A percentile compares a stretch with the other conserved stretches of the same genome.
Conservation (phyloP, 2,329 filamentous ascomycete species). For the Diaporthe ampelina region DNA sequence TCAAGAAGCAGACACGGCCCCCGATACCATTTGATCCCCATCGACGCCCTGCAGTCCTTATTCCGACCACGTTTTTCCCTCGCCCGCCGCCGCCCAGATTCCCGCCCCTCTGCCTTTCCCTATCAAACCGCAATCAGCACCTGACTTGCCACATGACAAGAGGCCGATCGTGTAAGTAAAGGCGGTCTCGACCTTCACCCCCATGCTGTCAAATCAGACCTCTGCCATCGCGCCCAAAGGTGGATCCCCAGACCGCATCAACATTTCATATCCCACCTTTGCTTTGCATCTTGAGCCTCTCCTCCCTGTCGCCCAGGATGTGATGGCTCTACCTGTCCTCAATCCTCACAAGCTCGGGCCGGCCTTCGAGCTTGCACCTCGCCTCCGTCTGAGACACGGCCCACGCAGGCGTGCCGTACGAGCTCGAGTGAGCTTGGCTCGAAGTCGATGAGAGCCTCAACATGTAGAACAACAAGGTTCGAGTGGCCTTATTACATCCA, state of each 20-base stretch:
- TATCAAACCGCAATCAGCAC: conserved; percentile 40
- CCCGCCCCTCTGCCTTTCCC: conserved; percentile 9
- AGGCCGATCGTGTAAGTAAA: conserved; percentile 36
- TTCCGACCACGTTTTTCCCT: conserved; percentile 38
- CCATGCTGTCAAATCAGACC: conserved; percentile 32
- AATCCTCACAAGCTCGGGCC: conserved; percentile 2
- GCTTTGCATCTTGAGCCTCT: not conserved
- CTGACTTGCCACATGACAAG: conserved; percentile 41
- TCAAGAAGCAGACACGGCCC: conserved; percentile 7
- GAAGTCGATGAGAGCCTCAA: not conserved
- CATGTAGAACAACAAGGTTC: not conserved
- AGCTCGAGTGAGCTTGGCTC: conserved; percentile 25
- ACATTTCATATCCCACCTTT: conserved; percentile 20
- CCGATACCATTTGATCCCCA: conserved; percentile 10
- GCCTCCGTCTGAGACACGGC: not conserved
- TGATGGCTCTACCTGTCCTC: not conserved
- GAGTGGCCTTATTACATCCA: conserved; percentile 26
- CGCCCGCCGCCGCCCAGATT: conserved; percentile 26
- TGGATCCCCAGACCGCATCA: conserved; percentile 31
- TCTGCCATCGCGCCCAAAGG: conserved; percentile 8
- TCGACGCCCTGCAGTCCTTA: conserved; percentile 16
- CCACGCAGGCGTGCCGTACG: not conserved
- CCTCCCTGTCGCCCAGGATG: not conserved
- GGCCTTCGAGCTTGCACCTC: not conserved
- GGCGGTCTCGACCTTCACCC: conserved; percentile 24